Evolutionary conservation across 805 yeast species (phyloP).

Genomic region (Wickerhamomyces sydowiorum): DNA sequence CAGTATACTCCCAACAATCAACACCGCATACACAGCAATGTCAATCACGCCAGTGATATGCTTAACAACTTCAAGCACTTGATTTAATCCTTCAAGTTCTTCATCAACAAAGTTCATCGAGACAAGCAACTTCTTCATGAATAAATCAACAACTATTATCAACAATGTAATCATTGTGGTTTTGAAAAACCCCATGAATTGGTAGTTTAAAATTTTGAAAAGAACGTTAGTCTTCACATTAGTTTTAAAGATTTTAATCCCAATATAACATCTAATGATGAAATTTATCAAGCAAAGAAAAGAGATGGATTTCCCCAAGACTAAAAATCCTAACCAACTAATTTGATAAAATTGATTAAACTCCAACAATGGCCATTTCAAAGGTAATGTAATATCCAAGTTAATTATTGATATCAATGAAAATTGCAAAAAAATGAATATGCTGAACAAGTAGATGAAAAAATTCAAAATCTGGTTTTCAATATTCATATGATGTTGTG

Average conservation of each 20-base stretch:
- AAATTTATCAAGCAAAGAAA: slow-evolving; percentile 13
- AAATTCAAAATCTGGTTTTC: slow-evolving; percentile 15
- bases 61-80: neutral
- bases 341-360: slow-evolving; percentile 10
- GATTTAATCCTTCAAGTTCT: neutral
- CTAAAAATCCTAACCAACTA: slow-evolving; percentile 7
- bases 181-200: slow-evolving; percentile 16
- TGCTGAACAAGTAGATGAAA: slow-evolving; percentile 11
- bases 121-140: slow-evolving; percentile 3
- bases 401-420: slow-evolving; percentile 12
- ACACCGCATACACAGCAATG: neutral
- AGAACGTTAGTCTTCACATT: slow-evolving; percentile 12
- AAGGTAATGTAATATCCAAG: slow-evolving; percentile 7
- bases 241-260: slow-evolving; percentile 12
- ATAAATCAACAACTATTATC: slow-evolving; percentile 7
- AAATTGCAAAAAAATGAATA: slow-evolving; percentile 13
- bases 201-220: slow-evolving; percentile 12
- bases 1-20: neutral
- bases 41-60: neutral
- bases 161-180: slow-evolving; percentile 8
- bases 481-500: slow-evolving; percentile 8
- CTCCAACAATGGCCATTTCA: neutral
- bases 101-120: neutral
- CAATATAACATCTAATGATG: slow-evolving; percentile 15
- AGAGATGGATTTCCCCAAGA: slow-evolving; percentile 12